These are phyloP conservation scores for Leishmania turanica DNA, from an alignment of 208 protist genomes.

Conservation along the genomic window DNA sequence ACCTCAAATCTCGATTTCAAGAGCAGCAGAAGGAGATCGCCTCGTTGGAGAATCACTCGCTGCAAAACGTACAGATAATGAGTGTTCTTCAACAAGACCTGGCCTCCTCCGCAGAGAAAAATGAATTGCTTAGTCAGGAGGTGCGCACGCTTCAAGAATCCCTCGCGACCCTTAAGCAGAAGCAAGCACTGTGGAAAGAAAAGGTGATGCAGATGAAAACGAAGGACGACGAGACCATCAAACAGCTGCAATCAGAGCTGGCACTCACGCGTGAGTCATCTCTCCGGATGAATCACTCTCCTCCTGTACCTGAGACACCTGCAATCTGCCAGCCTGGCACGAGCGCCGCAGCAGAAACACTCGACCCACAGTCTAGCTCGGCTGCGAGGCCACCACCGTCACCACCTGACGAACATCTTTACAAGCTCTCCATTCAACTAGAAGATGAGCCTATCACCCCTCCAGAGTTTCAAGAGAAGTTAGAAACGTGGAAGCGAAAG, in stretches of 20 bases:
- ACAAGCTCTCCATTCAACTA: conserved; percentile 21
- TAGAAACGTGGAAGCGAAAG: conserved; percentile 35
- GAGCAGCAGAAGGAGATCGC: conserved; percentile 15
- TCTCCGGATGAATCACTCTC: neutral
- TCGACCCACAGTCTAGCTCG: too few relatives aligned
- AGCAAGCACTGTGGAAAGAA: conserved; percentile 46
- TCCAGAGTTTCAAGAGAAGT: conserved; percentile 26
- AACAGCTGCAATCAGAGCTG: conserved; percentile 32
- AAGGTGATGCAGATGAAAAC: conserved; percentile 57
- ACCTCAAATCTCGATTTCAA: conserved; percentile 10
- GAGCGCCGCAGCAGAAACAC: neutral
- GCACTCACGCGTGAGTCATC: conserved; percentile 10
- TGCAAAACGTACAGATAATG: conserved; percentile 27
- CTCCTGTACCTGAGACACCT: neutral
- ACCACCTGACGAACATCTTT: neutral
- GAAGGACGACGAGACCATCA: conserved; percentile 45
- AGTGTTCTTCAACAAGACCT: conserved; percentile 28
- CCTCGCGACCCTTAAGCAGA: conserved; percentile 23
- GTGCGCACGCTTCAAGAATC: conserved; percentile 13
- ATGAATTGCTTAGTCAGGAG: conserved; percentile 20
- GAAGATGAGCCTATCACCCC: conserved; percentile 28
- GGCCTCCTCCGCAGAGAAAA: conserved; percentile 6
- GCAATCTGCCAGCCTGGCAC: neutral
- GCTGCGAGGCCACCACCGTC: neutral
- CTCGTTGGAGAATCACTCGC: conserved; percentile 39